Conservation (phyloP, 2,329 filamentous ascomycete genomes). For the Trichoderma koningii region DNA sequence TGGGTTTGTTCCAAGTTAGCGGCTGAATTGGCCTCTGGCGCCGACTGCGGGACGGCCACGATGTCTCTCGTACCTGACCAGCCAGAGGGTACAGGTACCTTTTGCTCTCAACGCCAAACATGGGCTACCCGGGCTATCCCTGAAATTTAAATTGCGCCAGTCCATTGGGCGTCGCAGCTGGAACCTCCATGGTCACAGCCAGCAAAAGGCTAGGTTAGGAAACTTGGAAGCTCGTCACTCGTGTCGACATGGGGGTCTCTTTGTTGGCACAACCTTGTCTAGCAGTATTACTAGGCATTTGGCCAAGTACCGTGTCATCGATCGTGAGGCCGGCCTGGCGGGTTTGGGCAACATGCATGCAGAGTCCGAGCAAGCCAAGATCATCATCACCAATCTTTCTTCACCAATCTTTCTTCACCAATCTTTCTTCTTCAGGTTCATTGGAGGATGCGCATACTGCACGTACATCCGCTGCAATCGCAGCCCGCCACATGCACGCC, state of each 20-base stretch:
- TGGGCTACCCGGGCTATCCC: constrained; percentile 24
- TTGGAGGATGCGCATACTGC: background rate
- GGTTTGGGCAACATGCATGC: background rate
- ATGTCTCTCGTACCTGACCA: background rate
- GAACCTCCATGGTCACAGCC: background rate
- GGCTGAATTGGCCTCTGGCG: background rate
- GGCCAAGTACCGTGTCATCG: background rate
- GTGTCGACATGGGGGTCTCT: background rate
- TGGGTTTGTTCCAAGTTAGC: background rate
- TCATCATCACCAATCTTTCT: too few species aligned
- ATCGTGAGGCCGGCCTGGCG: background rate
- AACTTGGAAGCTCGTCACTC: background rate
- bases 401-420: too few species aligned
- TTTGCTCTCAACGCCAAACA: background rate
- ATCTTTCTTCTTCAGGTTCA: too few species aligned
- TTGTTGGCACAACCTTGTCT: background rate
- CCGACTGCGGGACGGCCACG: background rate
- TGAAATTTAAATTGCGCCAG: constrained; percentile 25
- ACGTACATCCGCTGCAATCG: background rate
- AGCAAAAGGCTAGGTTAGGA: background rate
- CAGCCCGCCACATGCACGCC: constrained; percentile 15
- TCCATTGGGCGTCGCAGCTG: constrained; percentile 22
- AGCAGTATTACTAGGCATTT: too few species aligned
- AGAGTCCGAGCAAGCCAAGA: background rate
- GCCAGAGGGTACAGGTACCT: background rate